phyloP scores from a whole-genome alignment of 257 asterid species.

The Buddleja alternifolia region DNA sequence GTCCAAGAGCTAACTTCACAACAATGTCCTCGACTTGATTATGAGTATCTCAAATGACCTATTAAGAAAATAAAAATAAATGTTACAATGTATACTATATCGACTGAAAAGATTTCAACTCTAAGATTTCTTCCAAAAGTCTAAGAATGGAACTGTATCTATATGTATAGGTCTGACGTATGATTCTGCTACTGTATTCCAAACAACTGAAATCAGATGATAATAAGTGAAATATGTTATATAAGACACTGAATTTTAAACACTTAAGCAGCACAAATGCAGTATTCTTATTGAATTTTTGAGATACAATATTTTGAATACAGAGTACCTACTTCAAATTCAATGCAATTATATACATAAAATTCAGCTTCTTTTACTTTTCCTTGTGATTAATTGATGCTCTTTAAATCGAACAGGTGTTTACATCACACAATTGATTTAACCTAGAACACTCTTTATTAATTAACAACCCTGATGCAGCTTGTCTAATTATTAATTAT shows the following conservation, averaged over 20 bases:
- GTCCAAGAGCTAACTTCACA: too few species aligned
- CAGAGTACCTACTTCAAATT: neutral
- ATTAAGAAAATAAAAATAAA: too few species aligned
- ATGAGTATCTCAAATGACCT: too few species aligned
- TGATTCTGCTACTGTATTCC: neutral
- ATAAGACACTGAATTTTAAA: neutral
- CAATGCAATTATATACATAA: neutral
- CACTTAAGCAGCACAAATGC: neutral
- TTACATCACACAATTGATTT: neutral
- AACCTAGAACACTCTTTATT: too few species aligned
- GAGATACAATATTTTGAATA: too few species aligned
- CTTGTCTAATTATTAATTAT: too few species aligned
- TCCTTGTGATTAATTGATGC: neutral
- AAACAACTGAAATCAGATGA: neutral
- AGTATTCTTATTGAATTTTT: neutral
- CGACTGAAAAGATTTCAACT: too few species aligned
- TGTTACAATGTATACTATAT: too few species aligned
- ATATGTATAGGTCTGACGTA: neutral
- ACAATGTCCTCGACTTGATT: too few species aligned
- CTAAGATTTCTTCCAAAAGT: too few species aligned
- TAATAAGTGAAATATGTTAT: neutral
- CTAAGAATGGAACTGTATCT: slow-evolving; percentile 14
- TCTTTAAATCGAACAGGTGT: slow-evolving; percentile 6
- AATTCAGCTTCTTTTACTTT: neutral
- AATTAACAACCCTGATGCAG: too few species aligned